Conservation (phyloP, 192 early-diverging fungal genomes). For the Gamsiella multidivaricata region DNA sequence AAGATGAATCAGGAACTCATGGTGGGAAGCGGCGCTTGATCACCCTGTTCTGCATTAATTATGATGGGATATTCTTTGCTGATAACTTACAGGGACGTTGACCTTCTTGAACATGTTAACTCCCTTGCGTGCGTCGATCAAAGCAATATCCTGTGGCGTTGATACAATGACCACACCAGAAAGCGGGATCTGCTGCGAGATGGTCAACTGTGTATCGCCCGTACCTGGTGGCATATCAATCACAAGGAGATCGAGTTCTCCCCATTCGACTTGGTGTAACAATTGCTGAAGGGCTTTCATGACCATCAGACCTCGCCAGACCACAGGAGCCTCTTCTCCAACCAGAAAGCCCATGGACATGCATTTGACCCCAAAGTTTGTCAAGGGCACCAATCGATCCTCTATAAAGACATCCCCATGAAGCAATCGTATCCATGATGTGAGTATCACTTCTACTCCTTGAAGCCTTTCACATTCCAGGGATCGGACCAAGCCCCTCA, state of each 20-base stretch:
- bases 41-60: too few species aligned
- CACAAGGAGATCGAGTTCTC: constrained; percentile 77
- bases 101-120: constrained; percentile 87
- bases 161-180: constrained; percentile 86
- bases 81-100: constrained; percentile 74
- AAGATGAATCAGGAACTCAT: background rate
- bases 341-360: constrained; percentile 96
- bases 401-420: constrained; percentile 17
- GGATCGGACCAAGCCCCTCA: too few species aligned
- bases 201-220: constrained; percentile 88
- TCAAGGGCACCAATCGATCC: constrained; percentile 73
- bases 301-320: constrained; percentile 95
- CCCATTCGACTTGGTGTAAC: constrained; percentile 87
- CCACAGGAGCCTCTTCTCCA: constrained; percentile 76
- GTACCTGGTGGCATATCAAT: constrained; percentile 95
- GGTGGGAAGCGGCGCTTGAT: too few species aligned
- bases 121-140: constrained; percentile 83
- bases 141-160: constrained; percentile 91
- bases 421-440: background rate
- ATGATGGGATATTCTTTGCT: background rate
- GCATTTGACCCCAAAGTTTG: constrained; percentile 88
- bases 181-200: constrained; percentile 74
- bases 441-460: background rate
- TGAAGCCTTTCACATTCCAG: too few species aligned
- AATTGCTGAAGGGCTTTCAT: constrained; percentile 94